Evolutionary conservation across 2,329 filamentous ascomycete species (phyloP).

Genomic region (Amauroascus verrucosus): DNA sequence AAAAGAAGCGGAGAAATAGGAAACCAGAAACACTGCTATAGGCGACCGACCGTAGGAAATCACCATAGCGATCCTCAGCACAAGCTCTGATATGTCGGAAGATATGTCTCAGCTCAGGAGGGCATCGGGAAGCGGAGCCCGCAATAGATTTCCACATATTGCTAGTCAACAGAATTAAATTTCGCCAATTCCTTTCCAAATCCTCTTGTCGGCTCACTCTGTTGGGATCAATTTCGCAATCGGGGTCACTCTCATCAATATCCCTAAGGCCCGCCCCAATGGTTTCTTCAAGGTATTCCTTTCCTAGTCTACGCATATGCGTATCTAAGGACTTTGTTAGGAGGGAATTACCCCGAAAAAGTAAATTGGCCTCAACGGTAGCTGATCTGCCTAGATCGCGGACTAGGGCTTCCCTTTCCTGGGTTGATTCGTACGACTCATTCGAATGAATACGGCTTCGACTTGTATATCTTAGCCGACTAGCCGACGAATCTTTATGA

Average conservation of each 20-base stretch:
- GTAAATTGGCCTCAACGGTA: slow-evolving; percentile 73
- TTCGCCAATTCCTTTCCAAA: slow-evolving; percentile 71
- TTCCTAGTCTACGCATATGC: slow-evolving; percentile 89
- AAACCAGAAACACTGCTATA: slow-evolving; percentile 96
- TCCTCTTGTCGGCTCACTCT: slow-evolving; percentile 58
- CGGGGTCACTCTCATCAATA: slow-evolving; percentile 80
- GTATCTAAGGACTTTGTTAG: slow-evolving; percentile 88
- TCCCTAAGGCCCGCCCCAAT: slow-evolving; percentile 75
- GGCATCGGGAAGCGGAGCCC: slow-evolving; percentile 62
- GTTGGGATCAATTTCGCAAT: slow-evolving; percentile 92
- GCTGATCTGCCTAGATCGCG: slow-evolving; percentile 55
- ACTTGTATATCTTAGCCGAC: slow-evolving; percentile 49
- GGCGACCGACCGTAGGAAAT: slow-evolving; percentile 76
- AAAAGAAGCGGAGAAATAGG: slow-evolving; percentile 88
- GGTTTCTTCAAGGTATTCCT: slow-evolving; percentile 82
- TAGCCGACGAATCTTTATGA: slow-evolving; percentile 66
- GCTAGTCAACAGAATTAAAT: slow-evolving; percentile 64
- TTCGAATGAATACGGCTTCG: slow-evolving; percentile 56
- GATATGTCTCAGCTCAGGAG: slow-evolving; percentile 70
- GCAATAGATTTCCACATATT: slow-evolving; percentile 79
- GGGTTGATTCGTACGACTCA: slow-evolving; percentile 46
- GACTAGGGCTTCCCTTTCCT: slow-evolving; percentile 51
- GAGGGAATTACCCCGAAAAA: slow-evolving; percentile 90
- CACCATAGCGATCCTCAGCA: slow-evolving; percentile 87
- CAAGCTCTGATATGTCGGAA: slow-evolving; percentile 87